Conservation (phyloP, 2,329 filamentous ascomycete species). For the Ceratocystis cubensis region DNA sequence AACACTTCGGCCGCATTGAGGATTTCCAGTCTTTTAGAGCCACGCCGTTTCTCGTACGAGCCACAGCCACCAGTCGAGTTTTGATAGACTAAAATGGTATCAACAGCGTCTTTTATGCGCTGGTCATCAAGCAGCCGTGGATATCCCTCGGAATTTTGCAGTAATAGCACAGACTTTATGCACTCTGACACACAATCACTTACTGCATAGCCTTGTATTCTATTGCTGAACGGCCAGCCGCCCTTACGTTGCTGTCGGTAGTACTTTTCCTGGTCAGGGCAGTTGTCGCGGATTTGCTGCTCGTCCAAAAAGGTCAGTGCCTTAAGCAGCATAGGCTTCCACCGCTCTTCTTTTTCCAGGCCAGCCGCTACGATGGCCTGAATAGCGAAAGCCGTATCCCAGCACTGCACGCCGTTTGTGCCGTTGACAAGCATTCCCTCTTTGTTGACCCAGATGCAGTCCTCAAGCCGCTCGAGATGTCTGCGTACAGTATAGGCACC, state of each 20-base stretch:
- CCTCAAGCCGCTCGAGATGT: conserved; percentile 69
- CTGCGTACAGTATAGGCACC: conserved; percentile 57
- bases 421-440: conserved; percentile 93
- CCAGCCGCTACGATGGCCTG: conserved; percentile 71
- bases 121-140: conserved; percentile 61
- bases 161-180: conserved; percentile 69
- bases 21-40: conserved; percentile 63
- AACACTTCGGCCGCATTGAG: conserved; percentile 96
- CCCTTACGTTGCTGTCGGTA: conserved; percentile 89
- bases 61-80: conserved; percentile 76
- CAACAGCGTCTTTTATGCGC: conserved; percentile 74
- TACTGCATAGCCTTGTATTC: conserved; percentile 84
- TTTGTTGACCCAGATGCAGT: conserved; percentile 81
- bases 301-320: conserved; percentile 76
- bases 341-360: conserved; percentile 62
- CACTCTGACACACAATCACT: conserved; percentile 91
- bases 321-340: conserved; percentile 69
- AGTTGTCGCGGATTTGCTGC: conserved; percentile 81
- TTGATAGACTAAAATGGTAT: conserved; percentile 84
- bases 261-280: conserved; percentile 60
- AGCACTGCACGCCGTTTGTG: conserved; percentile 94
- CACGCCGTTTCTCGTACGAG: conserved; percentile 77
- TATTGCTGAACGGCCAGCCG: conserved; percentile 91
- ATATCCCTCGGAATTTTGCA: conserved; percentile 68
- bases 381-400: conserved; percentile 88